Conservation (phyloP, 495 filamentous ascomycete species). For the Aspergillus bridgeri region DNA sequence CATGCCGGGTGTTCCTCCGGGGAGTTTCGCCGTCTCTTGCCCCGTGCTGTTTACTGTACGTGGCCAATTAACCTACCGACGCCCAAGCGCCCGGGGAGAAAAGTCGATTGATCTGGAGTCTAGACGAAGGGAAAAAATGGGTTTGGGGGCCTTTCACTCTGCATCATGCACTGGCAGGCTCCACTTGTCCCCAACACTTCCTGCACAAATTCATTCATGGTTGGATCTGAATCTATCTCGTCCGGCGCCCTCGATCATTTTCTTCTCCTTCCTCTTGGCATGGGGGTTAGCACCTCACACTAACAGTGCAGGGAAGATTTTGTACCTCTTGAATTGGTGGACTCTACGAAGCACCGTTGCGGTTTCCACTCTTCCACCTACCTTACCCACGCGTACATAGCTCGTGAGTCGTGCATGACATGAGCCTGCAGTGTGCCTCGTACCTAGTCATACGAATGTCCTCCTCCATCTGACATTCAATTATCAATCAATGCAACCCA, state of each 20-base stretch:
- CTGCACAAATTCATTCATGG: not conserved
- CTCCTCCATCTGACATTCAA: not conserved
- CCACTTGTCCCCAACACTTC: not conserved
- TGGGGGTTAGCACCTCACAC: too few species aligned
- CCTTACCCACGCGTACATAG: too few species aligned
- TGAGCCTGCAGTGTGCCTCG: not conserved
- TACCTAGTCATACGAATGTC: not conserved
- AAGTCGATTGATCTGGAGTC: not conserved
- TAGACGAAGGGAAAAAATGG: not conserved
- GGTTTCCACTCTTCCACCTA: too few species aligned
- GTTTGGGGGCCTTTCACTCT: not conserved
- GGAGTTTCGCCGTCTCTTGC: conserved; percentile 9
- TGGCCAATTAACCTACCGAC: not conserved
- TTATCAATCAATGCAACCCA: too few species aligned
- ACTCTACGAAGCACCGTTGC: too few species aligned
- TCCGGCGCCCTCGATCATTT: not conserved
- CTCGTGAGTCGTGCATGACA: not conserved
- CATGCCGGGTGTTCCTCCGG: conserved; percentile 19
- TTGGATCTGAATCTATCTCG: not conserved
- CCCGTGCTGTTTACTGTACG: conserved; percentile 8
- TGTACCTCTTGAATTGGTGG: too few species aligned
- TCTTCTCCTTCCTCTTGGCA: not conserved
- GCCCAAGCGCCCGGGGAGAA: not conserved
- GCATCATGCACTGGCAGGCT: not conserved
- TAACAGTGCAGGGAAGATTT: too few species aligned